A percentile compares a stretch with the other conserved stretches of the same genome.
phyloP scores from a whole-genome alignment of 1,284 basidiomycete genomes.

The Boletellus dicymbophilus region DNA sequence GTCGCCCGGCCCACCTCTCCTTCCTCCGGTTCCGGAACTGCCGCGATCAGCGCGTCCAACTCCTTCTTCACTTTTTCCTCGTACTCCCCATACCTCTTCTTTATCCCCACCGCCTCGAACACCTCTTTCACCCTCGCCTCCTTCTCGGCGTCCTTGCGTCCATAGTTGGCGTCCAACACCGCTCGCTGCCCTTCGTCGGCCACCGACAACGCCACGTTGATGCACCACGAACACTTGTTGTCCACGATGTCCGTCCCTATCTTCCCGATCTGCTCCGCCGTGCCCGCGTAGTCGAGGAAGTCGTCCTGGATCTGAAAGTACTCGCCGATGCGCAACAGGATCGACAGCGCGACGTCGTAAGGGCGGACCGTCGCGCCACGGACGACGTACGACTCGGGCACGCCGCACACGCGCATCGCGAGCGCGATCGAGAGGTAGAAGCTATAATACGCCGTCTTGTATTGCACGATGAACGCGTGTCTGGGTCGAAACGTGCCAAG shows the following conservation, averaged over 20 bases:
- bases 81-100: slow-evolving; percentile 61
- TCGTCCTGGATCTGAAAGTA: slow-evolving; percentile 99
- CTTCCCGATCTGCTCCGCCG: slow-evolving; percentile 94
- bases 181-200: slow-evolving; percentile 57
- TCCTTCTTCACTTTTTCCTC: slow-evolving; percentile 65
- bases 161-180: slow-evolving; percentile 82
- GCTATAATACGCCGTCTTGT: slow-evolving; percentile 98
- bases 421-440: slow-evolving; percentile 99
- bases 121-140: slow-evolving; percentile 70
- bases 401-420: slow-evolving; percentile 81
- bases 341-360: slow-evolving; percentile 81
- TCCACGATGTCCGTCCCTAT: slow-evolving; percentile 98
- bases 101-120: slow-evolving; percentile 65
- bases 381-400: slow-evolving; percentile 55
- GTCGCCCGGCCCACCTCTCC: slow-evolving; percentile 30
- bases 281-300: slow-evolving; percentile 91
- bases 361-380: slow-evolving; percentile 46
- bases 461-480: slow-evolving; percentile 92
- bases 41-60: slow-evolving; percentile 59
- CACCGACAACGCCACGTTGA: slow-evolving; percentile 84
- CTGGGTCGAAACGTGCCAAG: slow-evolving; percentile 40
- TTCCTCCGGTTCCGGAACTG: slow-evolving; percentile 50
- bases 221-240: slow-evolving; percentile 98
- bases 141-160: slow-evolving; percentile 67
- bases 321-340: slow-evolving; percentile 92